These are phyloP conservation scores for Combretum micranthum DNA, from an alignment of 345 rosid species.

Conservation along the genomic window DNA sequence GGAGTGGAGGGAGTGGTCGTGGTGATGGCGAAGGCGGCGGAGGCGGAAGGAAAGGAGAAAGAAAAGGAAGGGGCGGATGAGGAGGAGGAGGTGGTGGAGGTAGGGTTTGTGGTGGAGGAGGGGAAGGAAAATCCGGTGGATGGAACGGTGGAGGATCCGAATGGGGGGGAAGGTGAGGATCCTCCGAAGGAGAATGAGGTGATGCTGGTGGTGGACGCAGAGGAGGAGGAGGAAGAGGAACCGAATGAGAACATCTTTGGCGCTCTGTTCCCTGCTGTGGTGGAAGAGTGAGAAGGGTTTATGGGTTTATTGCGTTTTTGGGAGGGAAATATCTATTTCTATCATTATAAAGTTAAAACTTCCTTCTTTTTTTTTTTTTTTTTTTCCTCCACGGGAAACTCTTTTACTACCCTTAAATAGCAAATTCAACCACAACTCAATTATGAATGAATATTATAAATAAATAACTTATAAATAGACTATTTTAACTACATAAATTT, in stretches of 20 bases:
- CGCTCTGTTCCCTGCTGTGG: too few species aligned
- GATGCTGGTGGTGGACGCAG: conserved; percentile 34
- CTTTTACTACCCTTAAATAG: too few species aligned
- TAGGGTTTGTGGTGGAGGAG: conserved; percentile 12
- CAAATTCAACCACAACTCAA: too few species aligned
- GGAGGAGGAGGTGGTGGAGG: conserved; percentile 10
- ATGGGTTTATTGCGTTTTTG: too few species aligned
- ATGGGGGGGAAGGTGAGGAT: conserved; percentile 24
- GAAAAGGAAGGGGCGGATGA: conserved; percentile 6
- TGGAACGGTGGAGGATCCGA: conserved; percentile 24
- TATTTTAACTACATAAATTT: too few species aligned
- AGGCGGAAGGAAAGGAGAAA: neutral
- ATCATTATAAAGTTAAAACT: too few species aligned
- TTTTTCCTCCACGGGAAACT: too few species aligned
- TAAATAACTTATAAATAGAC: too few species aligned
- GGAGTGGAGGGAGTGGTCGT: conserved; percentile 23
- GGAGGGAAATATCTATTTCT: too few species aligned
- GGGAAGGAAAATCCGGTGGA: conserved; percentile 9
- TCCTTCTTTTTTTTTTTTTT: too few species aligned
- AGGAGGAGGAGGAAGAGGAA: conserved; percentile 29
- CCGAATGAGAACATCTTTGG: conserved; percentile 26
- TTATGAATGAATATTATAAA: too few species aligned
- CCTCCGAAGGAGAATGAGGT: conserved; percentile 22
- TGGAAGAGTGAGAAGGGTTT: too few species aligned
- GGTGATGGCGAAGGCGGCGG: conserved; percentile 8